A percentile compares a stretch with the other conserved stretches of the same genome.
Conservation (phyloP, 352 stramenopile species). For the Globisporangium orthogonon region DNA sequence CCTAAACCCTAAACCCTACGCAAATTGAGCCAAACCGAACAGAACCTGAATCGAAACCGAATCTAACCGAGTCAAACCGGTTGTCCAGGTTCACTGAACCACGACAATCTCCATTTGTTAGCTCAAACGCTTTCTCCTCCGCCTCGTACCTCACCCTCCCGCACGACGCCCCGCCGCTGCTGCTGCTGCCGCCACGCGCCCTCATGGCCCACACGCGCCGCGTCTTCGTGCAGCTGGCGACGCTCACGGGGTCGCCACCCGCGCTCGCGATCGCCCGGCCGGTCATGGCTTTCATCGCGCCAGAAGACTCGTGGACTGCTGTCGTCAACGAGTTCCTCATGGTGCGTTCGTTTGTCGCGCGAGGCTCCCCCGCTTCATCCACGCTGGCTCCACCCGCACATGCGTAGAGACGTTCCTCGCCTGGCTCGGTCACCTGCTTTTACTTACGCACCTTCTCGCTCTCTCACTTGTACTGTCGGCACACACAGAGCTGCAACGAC, state of each 20-base stretch:
- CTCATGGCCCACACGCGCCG: slow-evolving; percentile 44
- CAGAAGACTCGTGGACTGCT: slow-evolving; percentile 47
- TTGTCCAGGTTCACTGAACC: no score
- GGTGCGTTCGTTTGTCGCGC: slow-evolving; percentile 18
- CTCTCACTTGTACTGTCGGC: not conserved
- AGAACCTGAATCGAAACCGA: no score
- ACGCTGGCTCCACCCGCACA: no score
- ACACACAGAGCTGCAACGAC: slow-evolving; percentile 55
- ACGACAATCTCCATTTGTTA: no score
- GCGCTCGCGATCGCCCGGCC: slow-evolving; percentile 25
- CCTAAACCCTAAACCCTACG: no score
- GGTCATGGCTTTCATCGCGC: slow-evolving; percentile 58
- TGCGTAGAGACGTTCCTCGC: not conserved
- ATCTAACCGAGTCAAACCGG: no score
- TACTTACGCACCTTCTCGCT: not conserved
- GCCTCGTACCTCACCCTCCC: no score
- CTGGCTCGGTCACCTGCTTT: not conserved
- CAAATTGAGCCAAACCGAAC: no score
- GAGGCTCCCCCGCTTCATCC: not conserved
- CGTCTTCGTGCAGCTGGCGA: slow-evolving; percentile 67
- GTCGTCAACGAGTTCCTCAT: slow-evolving; percentile 82
- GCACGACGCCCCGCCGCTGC: no score
- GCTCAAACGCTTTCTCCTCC: no score
- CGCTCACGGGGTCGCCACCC: slow-evolving; percentile 17
- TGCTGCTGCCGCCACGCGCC: no score